Evolutionary conservation across 2,329 filamentous ascomycete genomes (phyloP).

Genomic region (Lomentospora prolificans): DNA sequence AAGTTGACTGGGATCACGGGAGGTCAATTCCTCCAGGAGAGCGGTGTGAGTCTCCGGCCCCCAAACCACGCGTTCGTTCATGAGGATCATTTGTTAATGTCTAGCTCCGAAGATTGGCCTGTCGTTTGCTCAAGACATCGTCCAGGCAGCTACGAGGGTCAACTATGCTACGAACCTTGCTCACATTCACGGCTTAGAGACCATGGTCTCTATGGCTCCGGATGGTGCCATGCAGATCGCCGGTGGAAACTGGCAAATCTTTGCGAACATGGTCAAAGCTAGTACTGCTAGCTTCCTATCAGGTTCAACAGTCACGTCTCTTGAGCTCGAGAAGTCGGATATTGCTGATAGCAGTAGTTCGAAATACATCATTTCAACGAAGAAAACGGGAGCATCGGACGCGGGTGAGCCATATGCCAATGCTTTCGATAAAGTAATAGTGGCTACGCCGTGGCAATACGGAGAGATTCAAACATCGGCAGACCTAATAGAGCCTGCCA

Average conservation of each 20-base stretch:
- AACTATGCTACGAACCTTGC: constrained; percentile 88
- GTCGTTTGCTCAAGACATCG: constrained; percentile 66
- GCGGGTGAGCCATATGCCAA: constrained; percentile 32
- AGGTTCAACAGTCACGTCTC: constrained; percentile 57
- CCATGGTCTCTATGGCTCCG: constrained; percentile 86
- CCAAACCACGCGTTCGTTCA: neutral
- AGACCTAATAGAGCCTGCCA: constrained; percentile 56
- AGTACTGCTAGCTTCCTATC: constrained; percentile 52
- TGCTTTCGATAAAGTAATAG: constrained; percentile 67
- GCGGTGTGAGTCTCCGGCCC: constrained; percentile 33
- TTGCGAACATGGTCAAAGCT: constrained; percentile 64
- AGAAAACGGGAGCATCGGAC: constrained; percentile 14
- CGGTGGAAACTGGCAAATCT: constrained; percentile 93
- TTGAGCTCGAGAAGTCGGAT: constrained; percentile 40
- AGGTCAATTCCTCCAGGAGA: constrained; percentile 57
- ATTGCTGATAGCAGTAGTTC: constrained; percentile 24
- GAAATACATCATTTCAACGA: constrained; percentile 38
- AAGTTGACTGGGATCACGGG: constrained; percentile 62
- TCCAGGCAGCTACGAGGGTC: constrained; percentile 84
- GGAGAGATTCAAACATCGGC: constrained; percentile 56
- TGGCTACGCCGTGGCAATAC: constrained; percentile 78
- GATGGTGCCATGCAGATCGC: constrained; percentile 69
- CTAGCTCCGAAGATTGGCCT: constrained; percentile 41
- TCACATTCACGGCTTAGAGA: constrained; percentile 79
- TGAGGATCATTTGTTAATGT: constrained; percentile 2